A percentile compares a stretch with the other conserved stretches of the same genome.
These are phyloP conservation scores for Thalia dealbata DNA, from an alignment of 176 grass and related monocot species.

Conservation along the genomic window DNA sequence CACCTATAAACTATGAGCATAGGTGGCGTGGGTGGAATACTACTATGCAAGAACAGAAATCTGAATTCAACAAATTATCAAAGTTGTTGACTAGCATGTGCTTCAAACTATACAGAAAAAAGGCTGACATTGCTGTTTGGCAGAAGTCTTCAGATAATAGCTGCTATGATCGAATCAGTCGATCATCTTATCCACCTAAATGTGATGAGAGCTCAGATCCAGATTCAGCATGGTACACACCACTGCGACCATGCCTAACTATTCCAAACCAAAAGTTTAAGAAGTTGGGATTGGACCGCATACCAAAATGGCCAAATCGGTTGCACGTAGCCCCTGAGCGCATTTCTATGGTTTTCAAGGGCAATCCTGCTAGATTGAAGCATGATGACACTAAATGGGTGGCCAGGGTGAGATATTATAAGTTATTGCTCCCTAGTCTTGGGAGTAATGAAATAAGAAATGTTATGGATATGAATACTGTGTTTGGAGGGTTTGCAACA, in stretches of 20 bases:
- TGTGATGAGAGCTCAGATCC: constrained; percentile 86
- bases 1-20: constrained; percentile 93
- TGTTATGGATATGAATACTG: constrained; percentile 88
- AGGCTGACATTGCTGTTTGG: constrained; percentile 93
- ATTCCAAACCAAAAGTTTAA: constrained; percentile 42
- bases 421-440: constrained; percentile 50
- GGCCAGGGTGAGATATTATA: constrained; percentile 56
- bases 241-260: constrained; percentile 69
- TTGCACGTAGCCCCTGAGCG: constrained; percentile 49
- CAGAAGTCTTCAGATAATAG: constrained; percentile 44
- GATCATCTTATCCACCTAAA: constrained; percentile 45
- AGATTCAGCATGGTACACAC: constrained; percentile 82
- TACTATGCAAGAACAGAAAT: constrained; percentile 66
- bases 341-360: constrained; percentile 44
- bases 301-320: constrained; percentile 77
- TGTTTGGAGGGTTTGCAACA: constrained; percentile 61
- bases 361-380: constrained; percentile 49
- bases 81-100: constrained; percentile 67
- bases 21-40: constrained; percentile 97
- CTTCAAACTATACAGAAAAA: constrained; percentile 73
- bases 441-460: constrained; percentile 66
- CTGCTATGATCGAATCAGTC: constrained; percentile 73
- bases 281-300: constrained; percentile 31
- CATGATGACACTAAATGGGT: constrained; percentile 75
- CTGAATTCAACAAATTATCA: constrained; percentile 55